These are phyloP conservation scores for Trametes sanguinea DNA, from an alignment of 768 basidiomycete genomes.

Conservation along the genomic window DNA sequence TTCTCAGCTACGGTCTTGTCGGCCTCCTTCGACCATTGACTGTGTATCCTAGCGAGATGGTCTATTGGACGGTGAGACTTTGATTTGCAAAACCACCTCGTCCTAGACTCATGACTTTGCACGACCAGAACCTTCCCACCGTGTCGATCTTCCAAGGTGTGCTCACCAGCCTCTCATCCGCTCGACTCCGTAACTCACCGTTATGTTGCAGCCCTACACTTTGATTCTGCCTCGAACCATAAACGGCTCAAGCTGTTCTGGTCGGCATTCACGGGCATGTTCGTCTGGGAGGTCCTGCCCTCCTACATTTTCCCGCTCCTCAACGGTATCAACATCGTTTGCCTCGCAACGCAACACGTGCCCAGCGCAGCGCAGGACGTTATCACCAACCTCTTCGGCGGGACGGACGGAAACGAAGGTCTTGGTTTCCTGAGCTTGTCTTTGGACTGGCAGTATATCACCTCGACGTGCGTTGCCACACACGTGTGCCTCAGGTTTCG, in stretches of 20 bases:
- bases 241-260: slow-evolving; percentile 58
- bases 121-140: slow-evolving; percentile 50
- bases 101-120: not conserved
- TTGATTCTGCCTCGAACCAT: slow-evolving; percentile 43
- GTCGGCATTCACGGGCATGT: slow-evolving; percentile 52
- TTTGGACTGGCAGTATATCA: slow-evolving; percentile 73
- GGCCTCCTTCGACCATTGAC: slow-evolving; percentile 60
- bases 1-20: slow-evolving; percentile 56
- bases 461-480: slow-evolving; percentile 36
- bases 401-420: slow-evolving; percentile 66
- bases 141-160: slow-evolving; percentile 62
- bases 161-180: not conserved
- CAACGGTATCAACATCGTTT: slow-evolving; percentile 61
- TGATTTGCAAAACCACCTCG: not conserved
- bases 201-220: slow-evolving; percentile 46
- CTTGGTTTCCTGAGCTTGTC: slow-evolving; percentile 60
- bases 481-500: not conserved
- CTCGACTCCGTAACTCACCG: slow-evolving; percentile 26
- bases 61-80: slow-evolving; percentile 53
- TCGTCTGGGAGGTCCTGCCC: slow-evolving; percentile 54
- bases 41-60: slow-evolving; percentile 65
- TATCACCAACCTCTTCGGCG: slow-evolving; percentile 68
- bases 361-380: slow-evolving; percentile 45
- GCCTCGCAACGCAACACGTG: slow-evolving; percentile 55
- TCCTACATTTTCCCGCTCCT: slow-evolving; percentile 64